Conservation (phyloP, 169 alveolate genomes). For the Eimeria falciformis region DNA sequence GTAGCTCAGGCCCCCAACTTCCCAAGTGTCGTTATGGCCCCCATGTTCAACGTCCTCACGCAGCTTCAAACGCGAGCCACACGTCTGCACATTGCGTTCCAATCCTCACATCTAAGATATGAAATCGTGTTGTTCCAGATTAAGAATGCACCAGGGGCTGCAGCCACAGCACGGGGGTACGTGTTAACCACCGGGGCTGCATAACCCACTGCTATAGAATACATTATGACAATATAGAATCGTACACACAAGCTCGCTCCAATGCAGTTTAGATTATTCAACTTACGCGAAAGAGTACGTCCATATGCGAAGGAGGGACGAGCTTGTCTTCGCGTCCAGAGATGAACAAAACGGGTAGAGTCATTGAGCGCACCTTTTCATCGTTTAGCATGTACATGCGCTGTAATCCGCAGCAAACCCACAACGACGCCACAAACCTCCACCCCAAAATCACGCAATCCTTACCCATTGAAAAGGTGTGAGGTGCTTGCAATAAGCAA, state of each 20-base stretch:
- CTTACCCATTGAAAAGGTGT: too few species aligned
- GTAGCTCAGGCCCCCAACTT: constrained; percentile 65
- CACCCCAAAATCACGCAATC: neutral
- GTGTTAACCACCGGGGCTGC: too few species aligned
- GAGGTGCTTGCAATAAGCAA: too few species aligned
- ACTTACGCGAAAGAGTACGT: constrained; percentile 49
- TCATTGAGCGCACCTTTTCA: constrained; percentile 56
- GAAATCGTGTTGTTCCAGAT: too few species aligned
- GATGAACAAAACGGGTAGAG: constrained; percentile 70
- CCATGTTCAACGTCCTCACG: constrained; percentile 70
- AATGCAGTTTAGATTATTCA: too few species aligned
- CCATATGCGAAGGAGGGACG: constrained; percentile 69
- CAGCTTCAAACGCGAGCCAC: constrained; percentile 72
- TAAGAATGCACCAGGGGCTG: too few species aligned
- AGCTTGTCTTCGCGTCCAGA: constrained; percentile 66
- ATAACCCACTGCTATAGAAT: too few species aligned
- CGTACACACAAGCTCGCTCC: too few species aligned
- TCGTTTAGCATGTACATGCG: constrained; percentile 63
- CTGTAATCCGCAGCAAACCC: neutral
- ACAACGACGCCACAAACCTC: neutral
- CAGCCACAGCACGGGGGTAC: too few species aligned
- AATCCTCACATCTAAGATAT: too few species aligned
- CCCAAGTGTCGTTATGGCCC: constrained; percentile 78
- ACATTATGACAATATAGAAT: too few species aligned
- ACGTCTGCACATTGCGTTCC: constrained; percentile 26